These are phyloP conservation scores for Prunus mume DNA, from an alignment of 306 rosid genomes.

Conservation along the genomic window DNA sequence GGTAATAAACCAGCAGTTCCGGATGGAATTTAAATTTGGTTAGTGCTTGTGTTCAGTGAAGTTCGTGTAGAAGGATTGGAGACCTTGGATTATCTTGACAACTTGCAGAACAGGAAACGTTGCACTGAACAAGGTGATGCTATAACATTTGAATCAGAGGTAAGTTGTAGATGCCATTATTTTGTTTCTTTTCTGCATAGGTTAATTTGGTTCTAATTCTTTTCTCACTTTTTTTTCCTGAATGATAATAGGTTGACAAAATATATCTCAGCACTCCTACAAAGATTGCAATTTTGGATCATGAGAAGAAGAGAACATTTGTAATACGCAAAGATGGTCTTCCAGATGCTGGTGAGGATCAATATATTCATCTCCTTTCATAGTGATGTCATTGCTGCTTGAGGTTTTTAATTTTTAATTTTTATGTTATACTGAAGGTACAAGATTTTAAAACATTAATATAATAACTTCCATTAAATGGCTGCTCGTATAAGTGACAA, in stretches of 20 bases:
- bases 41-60: slow-evolving; percentile 65
- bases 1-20: not conserved
- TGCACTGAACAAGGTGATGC: slow-evolving; percentile 98
- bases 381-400: not conserved
- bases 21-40: slow-evolving; percentile 17
- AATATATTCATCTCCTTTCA: slow-evolving; percentile 20
- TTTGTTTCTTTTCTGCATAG: slow-evolving; percentile 6
- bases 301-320: slow-evolving; percentile 92
- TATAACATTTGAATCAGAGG: slow-evolving; percentile 93
- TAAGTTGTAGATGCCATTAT: slow-evolving; percentile 29
- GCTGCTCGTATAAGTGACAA: too few relatives aligned
- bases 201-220: slow-evolving; percentile 2
- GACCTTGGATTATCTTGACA: slow-evolving; percentile 94
- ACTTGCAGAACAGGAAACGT: slow-evolving; percentile 74
- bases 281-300: slow-evolving; percentile 95
- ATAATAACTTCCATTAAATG: too few relatives aligned
- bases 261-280: slow-evolving; percentile 92
- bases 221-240: not conserved
- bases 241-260: slow-evolving; percentile 69
- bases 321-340: slow-evolving; percentile 95
- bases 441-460: too few relatives aligned
- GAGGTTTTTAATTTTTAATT: not conserved
- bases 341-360: slow-evolving; percentile 93
- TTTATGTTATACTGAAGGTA: too few relatives aligned
- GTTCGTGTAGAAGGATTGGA: slow-evolving; percentile 97